These are phyloP conservation scores for Diplodia seriata DNA, from an alignment of 2,329 filamentous ascomycete genomes.

Conservation along the genomic window DNA sequence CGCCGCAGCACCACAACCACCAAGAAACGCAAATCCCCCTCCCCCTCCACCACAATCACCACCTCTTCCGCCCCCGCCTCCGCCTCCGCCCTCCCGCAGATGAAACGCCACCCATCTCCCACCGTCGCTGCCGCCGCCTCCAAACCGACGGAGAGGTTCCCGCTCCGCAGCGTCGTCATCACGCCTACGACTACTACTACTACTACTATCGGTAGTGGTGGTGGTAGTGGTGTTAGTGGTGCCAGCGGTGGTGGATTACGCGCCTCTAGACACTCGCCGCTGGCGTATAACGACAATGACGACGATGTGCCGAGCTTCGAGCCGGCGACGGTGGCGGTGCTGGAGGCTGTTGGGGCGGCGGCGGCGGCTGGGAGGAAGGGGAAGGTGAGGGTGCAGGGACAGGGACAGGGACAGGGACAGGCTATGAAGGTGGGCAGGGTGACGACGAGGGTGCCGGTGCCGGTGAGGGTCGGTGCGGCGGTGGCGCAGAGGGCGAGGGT, in stretches of 20 bases:
- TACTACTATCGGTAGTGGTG: no score
- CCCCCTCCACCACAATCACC: background rate
- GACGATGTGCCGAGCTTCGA: background rate
- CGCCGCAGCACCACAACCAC: background rate
- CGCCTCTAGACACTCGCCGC: background rate
- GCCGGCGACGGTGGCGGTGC: background rate
- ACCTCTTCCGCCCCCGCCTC: background rate
- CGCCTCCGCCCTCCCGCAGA: background rate
- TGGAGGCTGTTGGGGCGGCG: background rate
- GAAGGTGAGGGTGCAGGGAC: background rate
- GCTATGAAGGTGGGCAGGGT: background rate
- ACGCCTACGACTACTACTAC: background rate
- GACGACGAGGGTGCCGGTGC: background rate
- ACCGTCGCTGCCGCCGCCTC: background rate
- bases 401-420: no score
- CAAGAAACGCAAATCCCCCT: background rate
- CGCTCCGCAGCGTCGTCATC: background rate
- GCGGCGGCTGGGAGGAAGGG: background rate
- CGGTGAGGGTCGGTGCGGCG: background rate
- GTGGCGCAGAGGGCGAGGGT: no score
- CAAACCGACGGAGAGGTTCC: background rate
- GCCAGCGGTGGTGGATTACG: background rate
- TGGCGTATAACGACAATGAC: background rate
- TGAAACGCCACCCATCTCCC: background rate
- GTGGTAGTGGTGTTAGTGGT: no score